Base-by-base conservation (phyloP, 176 grass and related monocot genomes). In the Sorghum bicolor region DNA sequence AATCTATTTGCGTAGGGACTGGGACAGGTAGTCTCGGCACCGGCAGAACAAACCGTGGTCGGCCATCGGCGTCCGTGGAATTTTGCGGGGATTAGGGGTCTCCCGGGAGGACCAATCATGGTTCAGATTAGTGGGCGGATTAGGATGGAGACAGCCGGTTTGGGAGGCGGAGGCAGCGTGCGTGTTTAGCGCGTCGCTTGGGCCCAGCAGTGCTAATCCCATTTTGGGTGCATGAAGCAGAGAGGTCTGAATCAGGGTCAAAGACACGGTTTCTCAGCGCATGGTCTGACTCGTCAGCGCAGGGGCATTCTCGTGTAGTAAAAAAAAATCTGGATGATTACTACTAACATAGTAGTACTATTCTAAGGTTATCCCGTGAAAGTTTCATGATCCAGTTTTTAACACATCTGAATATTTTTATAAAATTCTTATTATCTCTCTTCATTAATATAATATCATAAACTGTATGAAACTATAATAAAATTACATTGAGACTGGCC, bases 61-160 rank as follows among this genome's bases (percentile, higher is more conserved):
- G 52, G 52, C 52, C 50, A 5, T 8, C 17, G 47, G 7, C 36
- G 8, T 61, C 57, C 57, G 20, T 37, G 55, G 38, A 74, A 33
- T 26, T 74, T 28, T 83, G 57, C 81, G 57, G 39, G 81, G 29
- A 74, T 48, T 50, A 47, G 11, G 67, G 50, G 25, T n/a, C 34
- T 1, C 0, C 34, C 34, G 28, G 4, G 52, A 57, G 2, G 6
- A 2, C 62, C 63, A n/a, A 80, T 80, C 20, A 13, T 22, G 20
- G 28, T 13, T n/a, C 45, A 6, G 80, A 72, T 72, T 61, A 69
- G 44, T 50, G 43, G 43, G 17, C 0, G 26, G 25, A 48, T 19
- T 16, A 1, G 13, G 69, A 19, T 32, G 16, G 38, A 44, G 77
- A 36, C 7, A 31, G 10, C 39, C 30, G 28, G 39, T 15, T 78